These are phyloP conservation scores for Wallemia mellicola DNA, from an alignment of 1,284 basidiomycete genomes.

Conservation along the genomic window DNA sequence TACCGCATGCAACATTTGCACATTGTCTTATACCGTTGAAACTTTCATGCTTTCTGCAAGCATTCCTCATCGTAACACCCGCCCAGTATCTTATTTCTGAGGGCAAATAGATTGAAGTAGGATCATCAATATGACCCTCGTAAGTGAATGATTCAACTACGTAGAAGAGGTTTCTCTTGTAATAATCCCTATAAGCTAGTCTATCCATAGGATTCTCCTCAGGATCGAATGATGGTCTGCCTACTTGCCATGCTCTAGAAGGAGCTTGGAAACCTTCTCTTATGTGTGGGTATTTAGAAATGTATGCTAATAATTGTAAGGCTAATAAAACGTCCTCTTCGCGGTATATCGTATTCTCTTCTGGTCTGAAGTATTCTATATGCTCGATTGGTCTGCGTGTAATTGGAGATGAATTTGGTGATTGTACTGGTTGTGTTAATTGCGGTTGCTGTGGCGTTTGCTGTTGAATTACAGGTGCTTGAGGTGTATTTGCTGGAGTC, in stretches of 20 bases:
- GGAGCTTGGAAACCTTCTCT: slow-evolving; percentile 83
- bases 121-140: slow-evolving; percentile 51
- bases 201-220: background rate
- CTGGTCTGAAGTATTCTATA: background rate
- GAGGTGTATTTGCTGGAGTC: background rate
- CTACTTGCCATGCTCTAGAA: background rate
- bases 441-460: background rate
- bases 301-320: slow-evolving; percentile 74
- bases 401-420: background rate
- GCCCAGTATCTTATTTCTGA: slow-evolving; percentile 96
- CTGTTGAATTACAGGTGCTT: background rate
- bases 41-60: slow-evolving; percentile 83
- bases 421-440: background rate
- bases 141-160: slow-evolving; percentile 90
- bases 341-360: slow-evolving; percentile 23
- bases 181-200: background rate
- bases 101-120: slow-evolving; percentile 40
- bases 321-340: slow-evolving; percentile 83
- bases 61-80: slow-evolving; percentile 95
- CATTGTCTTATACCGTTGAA: slow-evolving; percentile 84
- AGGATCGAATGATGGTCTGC: background rate
- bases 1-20: slow-evolving; percentile 85
- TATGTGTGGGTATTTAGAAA: slow-evolving; percentile 94
- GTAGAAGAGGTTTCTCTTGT: slow-evolving; percentile 57
- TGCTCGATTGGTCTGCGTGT: background rate